These are phyloP conservation scores for Flaveria brownii DNA, from an alignment of 129 eudicot genomes.

Conservation along the genomic window DNA sequence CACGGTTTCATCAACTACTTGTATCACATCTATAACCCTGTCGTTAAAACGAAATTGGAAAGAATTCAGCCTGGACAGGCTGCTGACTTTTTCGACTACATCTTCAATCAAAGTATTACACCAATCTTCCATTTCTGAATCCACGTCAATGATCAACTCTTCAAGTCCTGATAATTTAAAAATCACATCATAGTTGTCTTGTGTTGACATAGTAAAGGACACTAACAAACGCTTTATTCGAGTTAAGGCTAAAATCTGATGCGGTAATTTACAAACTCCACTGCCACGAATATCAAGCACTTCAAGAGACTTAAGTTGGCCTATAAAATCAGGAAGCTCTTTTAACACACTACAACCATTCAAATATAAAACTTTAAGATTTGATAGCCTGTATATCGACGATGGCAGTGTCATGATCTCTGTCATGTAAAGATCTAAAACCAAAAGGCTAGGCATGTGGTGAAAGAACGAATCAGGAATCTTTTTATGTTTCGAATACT, in stretches of 20 bases:
- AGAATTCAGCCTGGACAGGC: conserved; percentile 15
- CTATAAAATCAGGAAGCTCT: conserved; percentile 30
- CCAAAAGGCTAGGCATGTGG: conserved; percentile 28
- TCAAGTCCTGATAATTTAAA: conserved; percentile 27
- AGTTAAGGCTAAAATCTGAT: conserved; percentile 24
- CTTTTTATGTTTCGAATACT: conserved; percentile 27
- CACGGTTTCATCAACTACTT: conserved; percentile 29
- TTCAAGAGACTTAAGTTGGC: conserved; percentile 30
- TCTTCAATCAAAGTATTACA: conserved; percentile 30
- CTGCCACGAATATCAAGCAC: conserved; percentile 36
- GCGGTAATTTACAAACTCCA: conserved; percentile 23
- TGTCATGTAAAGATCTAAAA: conserved; percentile 33
- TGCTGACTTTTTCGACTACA: conserved; percentile 29
- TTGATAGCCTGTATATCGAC: conserved; percentile 22
- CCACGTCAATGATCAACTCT: conserved; percentile 41
- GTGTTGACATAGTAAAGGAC: conserved; percentile 32
- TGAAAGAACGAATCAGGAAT: conserved; percentile 32
- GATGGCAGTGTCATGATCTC: conserved; percentile 26
- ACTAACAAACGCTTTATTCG: conserved; percentile 35
- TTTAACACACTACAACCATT: conserved; percentile 26
- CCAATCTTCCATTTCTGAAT: conserved; percentile 18
- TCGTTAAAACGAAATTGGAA: conserved; percentile 26
- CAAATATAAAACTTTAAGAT: conserved; percentile 29
- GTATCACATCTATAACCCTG: conserved; percentile 35
- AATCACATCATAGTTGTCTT: conserved; percentile 26